These are phyloP conservation scores for Phytopythium delawarense DNA, from an alignment of 352 stramenopile genomes.

Conservation along the genomic window DNA sequence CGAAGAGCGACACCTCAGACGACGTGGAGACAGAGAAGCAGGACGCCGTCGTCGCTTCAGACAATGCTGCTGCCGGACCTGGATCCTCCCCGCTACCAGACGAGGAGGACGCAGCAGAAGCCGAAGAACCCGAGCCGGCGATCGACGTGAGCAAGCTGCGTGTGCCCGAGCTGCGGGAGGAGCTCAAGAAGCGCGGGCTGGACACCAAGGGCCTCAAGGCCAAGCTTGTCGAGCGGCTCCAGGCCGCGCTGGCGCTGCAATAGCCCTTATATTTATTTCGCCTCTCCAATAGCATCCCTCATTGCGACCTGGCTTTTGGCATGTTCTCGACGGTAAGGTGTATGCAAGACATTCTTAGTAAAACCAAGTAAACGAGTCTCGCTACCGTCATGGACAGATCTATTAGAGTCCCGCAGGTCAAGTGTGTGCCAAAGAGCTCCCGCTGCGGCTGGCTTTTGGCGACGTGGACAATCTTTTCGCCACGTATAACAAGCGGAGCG, in stretches of 20 bases:
- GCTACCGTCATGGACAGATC: not conserved
- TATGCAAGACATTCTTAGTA: not conserved
- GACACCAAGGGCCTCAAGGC: conserved; percentile 72
- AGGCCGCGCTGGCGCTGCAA: conserved; percentile 36
- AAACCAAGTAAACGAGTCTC: not conserved
- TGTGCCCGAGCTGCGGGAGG: conserved; percentile 53
- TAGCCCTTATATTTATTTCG: conserved; percentile 12
- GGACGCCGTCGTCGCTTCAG: not conserved
- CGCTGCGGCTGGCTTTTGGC: not conserved
- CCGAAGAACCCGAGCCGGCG: conserved; percentile 8
- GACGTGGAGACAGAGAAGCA: not conserved
- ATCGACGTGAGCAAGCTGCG: conserved; percentile 44
- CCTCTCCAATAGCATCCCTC: conserved; percentile 1
- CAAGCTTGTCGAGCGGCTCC: conserved; percentile 53
- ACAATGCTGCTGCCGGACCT: not conserved
- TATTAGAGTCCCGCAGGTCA: not conserved
- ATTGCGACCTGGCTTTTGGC: not conserved
- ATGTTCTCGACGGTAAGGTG: not conserved
- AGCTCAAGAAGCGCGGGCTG: conserved; percentile 68
- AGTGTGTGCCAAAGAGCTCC: not conserved
- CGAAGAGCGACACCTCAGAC: not conserved
- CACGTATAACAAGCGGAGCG: conserved; percentile 8
- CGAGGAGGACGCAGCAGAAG: not conserved
- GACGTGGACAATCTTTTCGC: conserved; percentile 8
- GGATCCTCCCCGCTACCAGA: not conserved